A percentile compares a stretch with the other conserved stretches of the same genome.
Conservation (phyloP, 2,329 filamentous ascomycete species). For the Fusarium nanum region DNA sequence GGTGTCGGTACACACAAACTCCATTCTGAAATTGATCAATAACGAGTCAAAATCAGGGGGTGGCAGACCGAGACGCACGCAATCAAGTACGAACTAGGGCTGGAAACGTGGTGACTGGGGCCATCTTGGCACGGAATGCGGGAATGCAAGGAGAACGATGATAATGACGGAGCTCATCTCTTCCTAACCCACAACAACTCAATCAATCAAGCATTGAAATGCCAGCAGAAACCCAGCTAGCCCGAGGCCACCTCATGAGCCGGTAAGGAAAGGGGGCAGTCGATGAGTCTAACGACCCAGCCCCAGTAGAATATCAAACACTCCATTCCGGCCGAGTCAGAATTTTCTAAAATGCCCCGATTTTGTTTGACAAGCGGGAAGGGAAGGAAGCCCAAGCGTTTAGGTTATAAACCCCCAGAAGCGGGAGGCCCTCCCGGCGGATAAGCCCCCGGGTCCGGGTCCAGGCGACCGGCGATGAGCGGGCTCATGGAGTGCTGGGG, state of each 20-base stretch:
- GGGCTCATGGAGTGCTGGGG: slow-evolving; percentile 30
- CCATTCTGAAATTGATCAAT: slow-evolving; percentile 15
- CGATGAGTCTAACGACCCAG: slow-evolving; percentile 21
- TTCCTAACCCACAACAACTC: slow-evolving; percentile 28
- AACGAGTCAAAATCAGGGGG: slow-evolving; percentile 15
- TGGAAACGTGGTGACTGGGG: slow-evolving; percentile 41
- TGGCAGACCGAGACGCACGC: slow-evolving; percentile 23
- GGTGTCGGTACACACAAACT: slow-evolving; percentile 33
- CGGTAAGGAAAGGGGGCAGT: slow-evolving; percentile 25
- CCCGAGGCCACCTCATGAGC: slow-evolving; percentile 31
- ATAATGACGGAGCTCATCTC: slow-evolving; percentile 37
- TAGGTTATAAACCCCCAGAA: slow-evolving; percentile 34
- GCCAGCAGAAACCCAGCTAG: slow-evolving; percentile 27
- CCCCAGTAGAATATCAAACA: slow-evolving; percentile 25
- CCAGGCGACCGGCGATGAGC: slow-evolving; percentile 32
- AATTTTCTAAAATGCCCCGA: slow-evolving; percentile 33
- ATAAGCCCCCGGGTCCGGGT: slow-evolving; percentile 35
- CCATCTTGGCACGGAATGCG: slow-evolving; percentile 37
- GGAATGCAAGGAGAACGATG: slow-evolving; percentile 41
- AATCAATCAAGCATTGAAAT: slow-evolving; percentile 26
- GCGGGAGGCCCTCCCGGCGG: slow-evolving; percentile 41
- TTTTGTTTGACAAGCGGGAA: slow-evolving; percentile 40
- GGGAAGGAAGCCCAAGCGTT: slow-evolving; percentile 36
- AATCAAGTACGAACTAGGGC: slow-evolving; percentile 32
- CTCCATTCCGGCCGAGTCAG: slow-evolving; percentile 38